phyloP scores from a whole-genome alignment of 768 basidiomycete species.

The Phlebiopsis flavidoalba region DNA sequence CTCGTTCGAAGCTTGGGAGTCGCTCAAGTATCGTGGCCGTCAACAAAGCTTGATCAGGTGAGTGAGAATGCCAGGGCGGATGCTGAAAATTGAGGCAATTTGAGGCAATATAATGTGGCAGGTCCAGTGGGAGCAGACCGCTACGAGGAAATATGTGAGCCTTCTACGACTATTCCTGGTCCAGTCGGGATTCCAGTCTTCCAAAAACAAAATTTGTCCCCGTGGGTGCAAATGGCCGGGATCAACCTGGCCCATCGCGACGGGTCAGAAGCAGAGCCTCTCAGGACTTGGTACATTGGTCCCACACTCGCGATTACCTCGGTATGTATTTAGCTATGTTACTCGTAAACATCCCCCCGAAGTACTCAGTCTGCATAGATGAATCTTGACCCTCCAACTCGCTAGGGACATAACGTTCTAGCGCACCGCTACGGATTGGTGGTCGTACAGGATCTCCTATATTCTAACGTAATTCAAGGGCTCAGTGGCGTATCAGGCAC shows the following conservation, averaged over 20 bases:
- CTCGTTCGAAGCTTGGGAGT: slow-evolving; percentile 92
- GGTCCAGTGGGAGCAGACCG: slow-evolving; percentile 88
- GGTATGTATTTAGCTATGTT: slow-evolving; percentile 43
- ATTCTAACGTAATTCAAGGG: slow-evolving; percentile 95
- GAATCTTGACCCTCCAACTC: slow-evolving; percentile 70
- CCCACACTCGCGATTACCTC: slow-evolving; percentile 75
- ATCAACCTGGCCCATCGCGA: slow-evolving; percentile 66
- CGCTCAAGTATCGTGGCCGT: slow-evolving; percentile 87
- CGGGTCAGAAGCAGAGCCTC: slow-evolving; percentile 37
- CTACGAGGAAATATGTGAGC: slow-evolving; percentile 79
- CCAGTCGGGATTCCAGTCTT: slow-evolving; percentile 80
- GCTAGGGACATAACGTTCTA: slow-evolving; percentile 79
- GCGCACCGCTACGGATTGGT: slow-evolving; percentile 73
- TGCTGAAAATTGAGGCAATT: background rate
- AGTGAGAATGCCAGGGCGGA: slow-evolving; percentile 13
- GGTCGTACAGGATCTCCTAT: too few relatives aligned
- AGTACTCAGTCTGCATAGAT: slow-evolving; percentile 43
- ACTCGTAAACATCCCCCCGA: background rate
- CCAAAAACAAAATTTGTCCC: slow-evolving; percentile 84
- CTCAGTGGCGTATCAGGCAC: slow-evolving; percentile 69
- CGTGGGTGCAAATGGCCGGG: slow-evolving; percentile 84
- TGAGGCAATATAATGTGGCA: slow-evolving; percentile 30
- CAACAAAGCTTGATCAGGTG: slow-evolving; percentile 93
- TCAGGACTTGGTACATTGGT: slow-evolving; percentile 79
- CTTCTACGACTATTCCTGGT: slow-evolving; percentile 74